Evolutionary conservation across 441 rosid species (phyloP), one percentile per base, ranked within the genome.

Genomic region (Erysimum cheiri): DNA sequence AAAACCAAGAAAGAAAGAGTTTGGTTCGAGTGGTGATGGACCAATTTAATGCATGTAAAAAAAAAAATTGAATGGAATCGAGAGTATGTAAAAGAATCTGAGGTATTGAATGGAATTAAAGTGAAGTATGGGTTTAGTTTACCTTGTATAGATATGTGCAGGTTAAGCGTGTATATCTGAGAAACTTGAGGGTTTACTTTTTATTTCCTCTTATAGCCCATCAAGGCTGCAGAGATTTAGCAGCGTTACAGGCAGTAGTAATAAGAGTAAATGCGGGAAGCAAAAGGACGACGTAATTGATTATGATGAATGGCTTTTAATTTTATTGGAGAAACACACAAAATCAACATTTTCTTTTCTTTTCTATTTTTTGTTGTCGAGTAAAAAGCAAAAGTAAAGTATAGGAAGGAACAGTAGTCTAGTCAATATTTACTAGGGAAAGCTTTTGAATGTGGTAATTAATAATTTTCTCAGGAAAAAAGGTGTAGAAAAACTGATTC

Each of bases 371-470:
- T 46, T 15, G 1, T 55, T 64, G 59, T 68, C 70, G 50, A 54
- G 69, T 61, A 29, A 63, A 50, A 75, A 75, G 79, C 74, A 69
- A 63, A 69, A 75, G 74, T 75, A 75, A 75, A 75, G 75, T 41
- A 49, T 36, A 22, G 24, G 40, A 69, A 74, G n/a, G n/a, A n/a
- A n/a, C 32, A 74, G 78, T 74, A 39, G 52, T 65, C 65, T 35
- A 68, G 66, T 47, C 28, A 17, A 9, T 19, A 47, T 47, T 19
- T 33, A 40, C 39, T 29, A 62, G 17, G 5, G 13, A 75, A 48
- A 56, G 22, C 60, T 63, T 75, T 75, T 53, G 58, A 67, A 67
- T 54, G 43, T 69, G 24, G 33, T 43, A 47, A 28, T 33, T 4
- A 31, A 13, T 10, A 19, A 13, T 47, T 72, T 63, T 19, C 36